phyloP scores from a whole-genome alignment of 371 early-diverging fungal genomes.

The Actinomortierella wolfii region DNA sequence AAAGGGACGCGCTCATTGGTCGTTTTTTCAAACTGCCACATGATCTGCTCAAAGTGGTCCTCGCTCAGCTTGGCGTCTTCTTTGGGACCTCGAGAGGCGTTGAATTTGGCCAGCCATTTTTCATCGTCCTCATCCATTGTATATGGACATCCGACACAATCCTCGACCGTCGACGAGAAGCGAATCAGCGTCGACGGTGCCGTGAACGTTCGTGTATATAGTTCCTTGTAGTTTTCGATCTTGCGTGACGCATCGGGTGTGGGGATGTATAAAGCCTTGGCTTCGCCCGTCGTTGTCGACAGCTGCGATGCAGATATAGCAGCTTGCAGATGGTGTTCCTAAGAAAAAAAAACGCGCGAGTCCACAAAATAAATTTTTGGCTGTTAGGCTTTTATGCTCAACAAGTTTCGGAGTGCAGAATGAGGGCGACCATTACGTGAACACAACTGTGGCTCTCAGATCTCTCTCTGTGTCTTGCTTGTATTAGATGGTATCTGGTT shows the following conservation, averaged over 20 bases:
- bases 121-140: conserved; percentile 88
- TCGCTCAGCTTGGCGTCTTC: conserved; percentile 55
- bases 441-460: conserved; percentile 3
- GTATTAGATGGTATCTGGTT: not conserved
- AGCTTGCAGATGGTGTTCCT: conserved; percentile 97
- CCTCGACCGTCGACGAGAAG: conserved; percentile 90
- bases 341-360: conserved; percentile 3
- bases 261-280: conserved; percentile 77
- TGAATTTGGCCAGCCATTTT: conserved; percentile 66
- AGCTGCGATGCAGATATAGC: conserved; percentile 83
- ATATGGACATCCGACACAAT: conserved; percentile 81
- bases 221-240: conserved; percentile 64
- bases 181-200: conserved; percentile 83
- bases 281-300: conserved; percentile 65
- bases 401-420: too few relatives aligned
- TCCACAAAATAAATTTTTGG: too few relatives aligned
- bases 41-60: conserved; percentile 78
- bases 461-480: not conserved
- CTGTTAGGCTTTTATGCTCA: conserved; percentile 1
- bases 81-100: conserved; percentile 45
- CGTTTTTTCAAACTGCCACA: conserved; percentile 77
- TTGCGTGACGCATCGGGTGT: conserved; percentile 87
- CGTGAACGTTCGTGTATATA: conserved; percentile 72
- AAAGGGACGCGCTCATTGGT: conserved; percentile 61
- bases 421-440: too few relatives aligned